Percentiles rank a stretch among this genome's conserved stretches.
These are phyloP conservation scores for Umbellularia californica DNA, from an alignment of 164 flowering plant genomes.

Conservation along the genomic window DNA sequence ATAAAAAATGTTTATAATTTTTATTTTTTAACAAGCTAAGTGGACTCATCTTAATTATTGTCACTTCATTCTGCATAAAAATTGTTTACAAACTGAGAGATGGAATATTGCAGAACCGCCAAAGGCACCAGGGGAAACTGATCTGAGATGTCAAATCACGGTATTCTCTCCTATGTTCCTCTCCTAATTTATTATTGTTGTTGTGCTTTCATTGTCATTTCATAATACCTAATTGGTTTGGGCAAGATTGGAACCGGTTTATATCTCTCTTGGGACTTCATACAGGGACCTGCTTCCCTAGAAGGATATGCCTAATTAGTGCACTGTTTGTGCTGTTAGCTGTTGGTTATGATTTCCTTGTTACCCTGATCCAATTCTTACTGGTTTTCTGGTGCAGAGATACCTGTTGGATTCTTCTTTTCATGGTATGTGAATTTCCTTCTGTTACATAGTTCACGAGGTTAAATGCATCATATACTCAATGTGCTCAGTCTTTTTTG, in stretches of 20 bases:
- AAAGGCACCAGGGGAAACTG: conserved; percentile 28
- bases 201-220: too few species aligned
- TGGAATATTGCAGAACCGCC: conserved; percentile 25
- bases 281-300: too few species aligned
- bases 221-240: too few species aligned
- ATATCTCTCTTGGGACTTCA: too few species aligned
- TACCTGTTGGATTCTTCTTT: conserved; percentile 64
- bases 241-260: too few species aligned
- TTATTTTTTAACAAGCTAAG: too few species aligned
- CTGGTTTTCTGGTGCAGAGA: conserved; percentile 36
- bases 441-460: not conserved
- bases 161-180: conserved; percentile 28
- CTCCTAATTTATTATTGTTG: not conserved
- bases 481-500: not conserved
- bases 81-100: not conserved
- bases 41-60: too few species aligned
- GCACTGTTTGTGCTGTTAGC: too few species aligned
- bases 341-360: not conserved
- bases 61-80: not conserved
- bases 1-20: too few species aligned
- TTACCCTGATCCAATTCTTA: not conserved
- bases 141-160: conserved; percentile 48
- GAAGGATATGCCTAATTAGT: too few species aligned
- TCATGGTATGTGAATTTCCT: conserved; percentile 37
- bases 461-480: not conserved